Base-by-base conservation (phyloP, 2,329 filamentous ascomycete species). In the Microsporum audouinii region DNA sequence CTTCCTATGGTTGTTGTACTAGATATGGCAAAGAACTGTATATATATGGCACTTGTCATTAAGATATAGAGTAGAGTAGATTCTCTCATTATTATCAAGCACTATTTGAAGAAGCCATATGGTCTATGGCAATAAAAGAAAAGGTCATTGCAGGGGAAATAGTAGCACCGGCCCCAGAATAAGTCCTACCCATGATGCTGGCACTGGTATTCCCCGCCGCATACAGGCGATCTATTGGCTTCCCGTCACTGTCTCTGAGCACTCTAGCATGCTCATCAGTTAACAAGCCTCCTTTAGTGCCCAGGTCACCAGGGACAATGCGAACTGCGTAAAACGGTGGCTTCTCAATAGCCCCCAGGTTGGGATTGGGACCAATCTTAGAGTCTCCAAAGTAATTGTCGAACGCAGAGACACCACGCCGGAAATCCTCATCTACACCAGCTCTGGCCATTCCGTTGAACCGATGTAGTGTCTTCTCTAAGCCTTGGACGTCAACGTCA, bases 121-220 rank as follows among this genome's bases (percentile, higher is more conserved):
- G 60, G 14, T 61, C 49, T 2, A 47, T 53, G 2, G 60, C 60
- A 36, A 61, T 58, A 47, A 43, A 61, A 5, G 60, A 71, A 70
- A 74, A 74, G 2, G 71, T 72, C 66, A 76, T 60, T 0, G 67
- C 73, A 7, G 73, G 73, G 0, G 73, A 73, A 51, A 76, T 60
- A 2, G 71, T 75, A 6, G 65, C 63, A 3, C 74, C 74, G 17
- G 71, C 71, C 1, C 73, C 72, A 33, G 69, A 55, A 66, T 75
- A 75, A 0, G 62, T 70, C 5, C 66, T 63, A 0, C 71, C 70
- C 71, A 76, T 75, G 8, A 75, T 67, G 33, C 65, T 68, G 0
- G 71, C 71, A 2, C 70, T 67, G 0, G 66, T 67, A 60, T 73
- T 73, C 5, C 74, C 73, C 2, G 68, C 67, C 0, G 71, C 73